phyloP scores from a whole-genome alignment of 176 grass and related monocot species.

The Poa annua region DNA sequence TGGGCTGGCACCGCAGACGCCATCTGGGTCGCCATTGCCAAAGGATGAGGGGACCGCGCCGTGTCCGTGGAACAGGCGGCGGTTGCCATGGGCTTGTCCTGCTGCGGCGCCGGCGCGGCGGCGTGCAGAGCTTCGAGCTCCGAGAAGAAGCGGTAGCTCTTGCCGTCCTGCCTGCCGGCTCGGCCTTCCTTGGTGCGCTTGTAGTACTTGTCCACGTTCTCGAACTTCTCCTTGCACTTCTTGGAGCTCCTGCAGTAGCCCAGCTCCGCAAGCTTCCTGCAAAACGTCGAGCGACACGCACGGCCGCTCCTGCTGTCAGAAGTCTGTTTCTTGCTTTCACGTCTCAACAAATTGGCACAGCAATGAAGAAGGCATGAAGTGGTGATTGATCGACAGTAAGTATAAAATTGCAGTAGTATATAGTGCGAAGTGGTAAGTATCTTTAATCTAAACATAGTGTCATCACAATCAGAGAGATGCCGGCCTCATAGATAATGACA shows the following conservation, averaged over 20 bases:
- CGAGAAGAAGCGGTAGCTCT: conserved; percentile 91
- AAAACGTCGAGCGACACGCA: conserved; percentile 31
- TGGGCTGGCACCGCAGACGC: conserved; percentile 13
- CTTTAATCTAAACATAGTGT: conserved; percentile 16
- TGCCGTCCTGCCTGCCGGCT: conserved; percentile 89
- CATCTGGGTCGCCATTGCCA: conserved; percentile 17
- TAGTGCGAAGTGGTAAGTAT: background rate
- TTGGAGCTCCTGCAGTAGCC: conserved; percentile 88
- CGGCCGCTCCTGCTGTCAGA: conserved; percentile 3
- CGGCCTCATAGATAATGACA: conserved; percentile 24
- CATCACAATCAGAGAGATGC: conserved; percentile 3
- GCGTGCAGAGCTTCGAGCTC: conserved; percentile 73
- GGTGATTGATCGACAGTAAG: background rate
- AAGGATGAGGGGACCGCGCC: conserved; percentile 20
- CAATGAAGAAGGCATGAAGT: conserved; percentile 27
- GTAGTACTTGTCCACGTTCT: conserved; percentile 99
- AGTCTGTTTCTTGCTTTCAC: conserved; percentile 37
- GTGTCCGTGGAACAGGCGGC: background rate
- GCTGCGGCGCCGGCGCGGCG: conserved; percentile 37
- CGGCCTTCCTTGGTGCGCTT: conserved; percentile 96
- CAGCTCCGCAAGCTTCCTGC: conserved; percentile 85
- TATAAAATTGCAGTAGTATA: background rate
- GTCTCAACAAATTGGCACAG: conserved; percentile 9
- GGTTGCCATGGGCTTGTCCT: background rate
- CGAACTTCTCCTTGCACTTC: conserved; percentile 99